Base-by-base conservation (phyloP, 176 grass and related monocot genomes). In the Areca catechu region DNA sequence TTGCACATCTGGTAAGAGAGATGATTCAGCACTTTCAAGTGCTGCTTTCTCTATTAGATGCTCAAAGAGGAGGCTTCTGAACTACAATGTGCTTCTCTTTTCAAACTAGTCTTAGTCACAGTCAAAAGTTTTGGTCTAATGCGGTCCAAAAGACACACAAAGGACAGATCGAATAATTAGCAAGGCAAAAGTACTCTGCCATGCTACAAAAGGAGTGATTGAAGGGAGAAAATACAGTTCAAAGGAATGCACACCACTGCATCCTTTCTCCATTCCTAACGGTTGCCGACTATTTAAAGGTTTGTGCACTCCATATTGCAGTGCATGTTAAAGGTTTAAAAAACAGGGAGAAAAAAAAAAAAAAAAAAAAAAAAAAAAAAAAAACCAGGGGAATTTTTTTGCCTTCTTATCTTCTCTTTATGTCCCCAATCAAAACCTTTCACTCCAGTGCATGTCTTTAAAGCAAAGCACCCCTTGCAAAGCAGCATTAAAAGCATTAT, bases 401-500 rank as follows among this genome's bases (percentile, higher is more conserved):
- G 37, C 16, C 25, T 60, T 18, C 7, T 15, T 17, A 37, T 60
- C 57, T 70, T 77, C 65, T 77, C 68, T 69, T 77, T 62, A 49
- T 30, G 51, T 56, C 57, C 63, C 61, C 49, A 49, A 53, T 53
- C 37, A 58, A 66, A 66, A 50, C 57, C 72, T 67, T 75, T 63
- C 63, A 75, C 50, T 70, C 64, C 88, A 80, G 73, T n/a, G 25
- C 54, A 72, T 65, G 73, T 77, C 74, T 81, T 60, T 59, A 76
- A 68, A 88, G 83, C 72, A 75, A 66, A 75, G 70, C 59, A 25
- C 5, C 57, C n/a, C 23, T 60, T 25, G 66, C 52, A 74, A 82
- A 71, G 77, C 62, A 68, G 71, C 63, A 79, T 82, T 68, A 84
- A 94, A 94, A 94, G 89, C 69, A 75, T 79, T 79, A 69, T 76